These are phyloP conservation scores for Candida namnaoensis DNA, from an alignment of 805 yeast genomes.

Conservation along the genomic window DNA sequence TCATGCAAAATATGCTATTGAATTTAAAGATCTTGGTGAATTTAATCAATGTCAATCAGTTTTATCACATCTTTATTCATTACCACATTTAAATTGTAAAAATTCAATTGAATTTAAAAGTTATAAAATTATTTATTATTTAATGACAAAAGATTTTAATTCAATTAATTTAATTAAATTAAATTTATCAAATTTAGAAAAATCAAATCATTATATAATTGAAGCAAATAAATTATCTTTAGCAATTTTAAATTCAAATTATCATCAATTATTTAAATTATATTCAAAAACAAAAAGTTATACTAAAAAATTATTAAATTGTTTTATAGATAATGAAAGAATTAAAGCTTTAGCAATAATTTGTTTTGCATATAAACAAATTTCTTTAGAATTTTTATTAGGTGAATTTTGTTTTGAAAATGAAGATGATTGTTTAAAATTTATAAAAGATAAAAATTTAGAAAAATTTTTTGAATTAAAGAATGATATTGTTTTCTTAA, in stretches of 20 bases:
- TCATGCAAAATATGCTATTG: slow-evolving; percentile 82
- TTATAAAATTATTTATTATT: slow-evolving; percentile 65
- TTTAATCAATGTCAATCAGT: slow-evolving; percentile 92
- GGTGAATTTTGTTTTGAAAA: slow-evolving; percentile 31
- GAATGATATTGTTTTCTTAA: slow-evolving; percentile 23
- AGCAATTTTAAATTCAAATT: slow-evolving; percentile 33
- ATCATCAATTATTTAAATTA: slow-evolving; percentile 40
- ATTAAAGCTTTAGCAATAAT: slow-evolving; percentile 47
- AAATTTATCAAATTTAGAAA: slow-evolving; percentile 33
- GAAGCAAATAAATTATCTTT: slow-evolving; percentile 22
- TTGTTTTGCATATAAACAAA: slow-evolving; percentile 44
- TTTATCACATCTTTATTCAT: slow-evolving; percentile 51
- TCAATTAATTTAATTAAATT: slow-evolving; percentile 20
- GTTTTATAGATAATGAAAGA: slow-evolving; percentile 50
- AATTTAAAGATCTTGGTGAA: slow-evolving; percentile 82
- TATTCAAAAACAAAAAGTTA: slow-evolving; percentile 30
- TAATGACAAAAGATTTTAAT: slow-evolving; percentile 57
- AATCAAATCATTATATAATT: slow-evolving; percentile 7
- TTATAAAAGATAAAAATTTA: slow-evolving; percentile 33
- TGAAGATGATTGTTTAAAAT: slow-evolving; percentile 28
- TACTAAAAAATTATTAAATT: slow-evolving; percentile 38
- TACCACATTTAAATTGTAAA: slow-evolving; percentile 25
- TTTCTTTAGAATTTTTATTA: slow-evolving; percentile 29
- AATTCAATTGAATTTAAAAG: slow-evolving; percentile 57
- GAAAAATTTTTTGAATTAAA: slow-evolving; percentile 21